These are phyloP conservation scores for Quillaja saponaria DNA, from an alignment of 306 rosid species.

Conservation along the genomic window DNA sequence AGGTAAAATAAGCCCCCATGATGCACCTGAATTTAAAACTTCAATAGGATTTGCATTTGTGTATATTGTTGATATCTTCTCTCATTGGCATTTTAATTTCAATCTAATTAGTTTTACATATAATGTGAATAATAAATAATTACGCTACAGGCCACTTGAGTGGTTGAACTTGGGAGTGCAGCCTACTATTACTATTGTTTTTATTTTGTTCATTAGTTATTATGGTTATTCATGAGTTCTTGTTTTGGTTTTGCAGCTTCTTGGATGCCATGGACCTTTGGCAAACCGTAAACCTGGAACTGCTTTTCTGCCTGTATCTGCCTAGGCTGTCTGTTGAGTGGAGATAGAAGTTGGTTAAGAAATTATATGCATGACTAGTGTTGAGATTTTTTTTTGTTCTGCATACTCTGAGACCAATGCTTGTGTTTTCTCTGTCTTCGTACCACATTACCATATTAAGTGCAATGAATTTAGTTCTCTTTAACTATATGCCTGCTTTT, in stretches of 20 bases:
- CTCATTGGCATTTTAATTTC: neutral
- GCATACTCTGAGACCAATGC: slow-evolving; percentile 8
- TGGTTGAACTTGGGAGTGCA: too few species aligned
- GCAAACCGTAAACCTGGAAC: slow-evolving; percentile 58
- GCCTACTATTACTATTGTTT: neutral
- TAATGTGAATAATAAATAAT: too few species aligned
- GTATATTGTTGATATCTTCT: neutral
- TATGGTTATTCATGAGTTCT: neutral
- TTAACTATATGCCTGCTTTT: too few species aligned
- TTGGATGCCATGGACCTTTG: slow-evolving; percentile 76
- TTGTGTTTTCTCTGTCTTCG: neutral
- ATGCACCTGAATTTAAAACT: slow-evolving; percentile 6
- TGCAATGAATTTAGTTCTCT: slow-evolving; percentile 20
- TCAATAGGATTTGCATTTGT: neutral
- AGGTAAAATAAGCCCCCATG: slow-evolving; percentile 42
- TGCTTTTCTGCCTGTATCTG: slow-evolving; percentile 43
- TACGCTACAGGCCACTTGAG: too few species aligned
- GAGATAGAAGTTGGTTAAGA: neutral
- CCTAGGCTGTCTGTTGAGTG: slow-evolving; percentile 31
- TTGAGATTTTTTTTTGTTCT: slow-evolving; percentile 16
- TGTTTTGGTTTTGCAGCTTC: slow-evolving; percentile 54
- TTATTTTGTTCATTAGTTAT: neutral
- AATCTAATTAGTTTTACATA: neutral
- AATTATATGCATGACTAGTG: neutral
- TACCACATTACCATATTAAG: neutral